phyloP scores from a whole-genome alignment of 495 filamentous ascomycete genomes.

The Penicillium waksmanii region DNA sequence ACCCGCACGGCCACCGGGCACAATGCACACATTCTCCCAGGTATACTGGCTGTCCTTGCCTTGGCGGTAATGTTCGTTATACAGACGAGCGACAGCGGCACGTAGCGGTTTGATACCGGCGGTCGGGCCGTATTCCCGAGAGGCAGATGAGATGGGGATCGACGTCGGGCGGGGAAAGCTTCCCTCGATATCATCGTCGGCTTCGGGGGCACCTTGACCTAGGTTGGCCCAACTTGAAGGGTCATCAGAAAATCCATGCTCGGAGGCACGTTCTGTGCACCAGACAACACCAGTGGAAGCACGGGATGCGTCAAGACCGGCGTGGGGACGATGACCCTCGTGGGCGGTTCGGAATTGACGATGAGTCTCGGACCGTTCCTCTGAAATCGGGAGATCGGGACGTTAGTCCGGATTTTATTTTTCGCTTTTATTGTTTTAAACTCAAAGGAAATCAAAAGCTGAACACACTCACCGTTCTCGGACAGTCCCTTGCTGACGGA shows the following conservation, averaged over 20 bases:
- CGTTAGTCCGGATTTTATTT: conserved; percentile 15
- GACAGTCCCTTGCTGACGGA: conserved; percentile 46
- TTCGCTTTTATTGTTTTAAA: too few species aligned
- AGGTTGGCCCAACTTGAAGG: conserved; percentile 89
- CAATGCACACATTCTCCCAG: conserved; percentile 99
- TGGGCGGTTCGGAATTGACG: conserved; percentile 83
- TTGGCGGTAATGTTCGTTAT: conserved; percentile 89
- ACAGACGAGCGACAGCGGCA: conserved; percentile 87
- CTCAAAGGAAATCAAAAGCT: too few species aligned
- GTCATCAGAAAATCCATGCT: conserved; percentile 80
- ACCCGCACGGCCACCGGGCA: conserved; percentile 89
- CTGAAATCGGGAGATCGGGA: conserved; percentile 33
- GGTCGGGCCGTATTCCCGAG: conserved; percentile 90
- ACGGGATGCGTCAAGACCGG: conserved; percentile 82
- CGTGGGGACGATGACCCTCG: conserved; percentile 86
- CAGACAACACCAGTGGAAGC: conserved; percentile 84
- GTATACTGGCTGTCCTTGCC: conserved; percentile 89
- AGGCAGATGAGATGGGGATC: conserved; percentile 74
- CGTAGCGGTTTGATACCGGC: conserved; percentile 90
- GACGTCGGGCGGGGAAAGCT: conserved; percentile 85
- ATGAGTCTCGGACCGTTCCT: conserved; percentile 79
- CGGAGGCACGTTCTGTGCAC: conserved; percentile 80
- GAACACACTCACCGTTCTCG: conserved; percentile 42
- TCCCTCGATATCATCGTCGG: conserved; percentile 88
- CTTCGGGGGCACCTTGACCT: conserved; percentile 93